Evolutionary conservation across 2,329 filamentous ascomycete genomes (phyloP), one percentile per base, ranked within the genome.

Genomic region (Zymoseptoria brevis): DNA sequence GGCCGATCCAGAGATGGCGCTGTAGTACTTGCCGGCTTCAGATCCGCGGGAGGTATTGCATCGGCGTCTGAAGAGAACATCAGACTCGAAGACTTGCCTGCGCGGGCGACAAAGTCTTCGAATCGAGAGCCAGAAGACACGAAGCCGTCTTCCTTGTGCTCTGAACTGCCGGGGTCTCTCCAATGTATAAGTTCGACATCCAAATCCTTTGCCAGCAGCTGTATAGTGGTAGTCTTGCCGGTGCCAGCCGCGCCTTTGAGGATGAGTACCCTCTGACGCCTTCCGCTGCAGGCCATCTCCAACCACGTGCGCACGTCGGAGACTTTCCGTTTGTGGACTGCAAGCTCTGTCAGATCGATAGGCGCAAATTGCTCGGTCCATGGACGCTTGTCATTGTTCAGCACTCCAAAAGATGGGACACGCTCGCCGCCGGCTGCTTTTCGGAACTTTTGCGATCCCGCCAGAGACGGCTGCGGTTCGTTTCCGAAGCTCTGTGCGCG

Each of bases 261-360:
- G 26, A 99, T 80, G 5, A 73, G 60, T 1, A 71, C 65, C 41
- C 67, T 71, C 24, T 68, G 66, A 21, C 68, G 69, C 56, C 62
- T 64, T 50, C 89, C 88, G 24, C 75, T 73, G 62, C 90, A 82
- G 19, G 90, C 89, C 69, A 87, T 83, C 50, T 88, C 84, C 35
- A 99, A 77, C 92, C 94, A 97, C 60, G 77, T 80, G 60, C 86
- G 83, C 52, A 97, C 92, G 75, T 97, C 92, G 1, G 84, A 76
- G 5, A 97, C 89, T 73, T 99, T 99, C 68, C 84, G 94, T 77
- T 95, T 96, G 74, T 99, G 92, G 19, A 99, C 93, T 0, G 88
- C 93, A 52, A 99, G 78, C 75, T 97, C 93, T 16, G 91, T 86
- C 11, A 96, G 73, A 66, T 83, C 87, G 2, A 73, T 69, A 0